Evolutionary conservation across 2,329 filamentous ascomycete species (phyloP), one percentile per base, ranked within the genome.

Genomic region (Cladophialophora yegresii): DNA sequence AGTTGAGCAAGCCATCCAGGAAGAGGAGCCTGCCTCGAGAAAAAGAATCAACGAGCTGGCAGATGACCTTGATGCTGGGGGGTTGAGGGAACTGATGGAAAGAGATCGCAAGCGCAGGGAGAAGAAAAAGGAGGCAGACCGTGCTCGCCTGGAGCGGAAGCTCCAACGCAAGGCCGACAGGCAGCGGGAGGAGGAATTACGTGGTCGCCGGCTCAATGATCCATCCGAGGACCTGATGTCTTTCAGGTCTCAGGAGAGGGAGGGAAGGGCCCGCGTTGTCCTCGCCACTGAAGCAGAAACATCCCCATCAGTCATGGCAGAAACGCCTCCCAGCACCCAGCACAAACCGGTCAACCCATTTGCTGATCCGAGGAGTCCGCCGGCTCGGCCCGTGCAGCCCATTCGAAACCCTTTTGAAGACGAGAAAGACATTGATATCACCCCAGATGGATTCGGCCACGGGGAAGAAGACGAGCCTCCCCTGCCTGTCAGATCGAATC

Each of bases 31-130:
- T 78, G 86, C 72, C 77, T 90, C 74, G 78, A 91, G 78, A 79
- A 90, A 76, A 78, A 81, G 82, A 36, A 84, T 89, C 53, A 85
- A 88, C 64, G 84, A 85, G 51, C 75, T 98, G 51, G 95, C 92
- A 23, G 90, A 98, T 73, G 89, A 91, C 64, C 82, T 99, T 61
- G 91, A 92, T 77, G 90, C 95, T 3, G 86, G 89, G 58, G 93
- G 92, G 71, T 76, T 99, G 45, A 85, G 93, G 64, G 90, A 96
- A 74, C 82, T 98, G 32, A 89, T 99, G 85, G 95, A 99, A 72
- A 83, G 95, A 65, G 95, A 99, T 73, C 84, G 88, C 69, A 86
- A 93, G 72, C 85, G 95, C 63, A 87, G 85, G 69, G 91, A 96
- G 70, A 87, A 87, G 74, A 93, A 90, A 77, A 85, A 84, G 59